Base-by-base conservation (phyloP, 768 basidiomycete genomes). In the Amyloporia xantha region DNA sequence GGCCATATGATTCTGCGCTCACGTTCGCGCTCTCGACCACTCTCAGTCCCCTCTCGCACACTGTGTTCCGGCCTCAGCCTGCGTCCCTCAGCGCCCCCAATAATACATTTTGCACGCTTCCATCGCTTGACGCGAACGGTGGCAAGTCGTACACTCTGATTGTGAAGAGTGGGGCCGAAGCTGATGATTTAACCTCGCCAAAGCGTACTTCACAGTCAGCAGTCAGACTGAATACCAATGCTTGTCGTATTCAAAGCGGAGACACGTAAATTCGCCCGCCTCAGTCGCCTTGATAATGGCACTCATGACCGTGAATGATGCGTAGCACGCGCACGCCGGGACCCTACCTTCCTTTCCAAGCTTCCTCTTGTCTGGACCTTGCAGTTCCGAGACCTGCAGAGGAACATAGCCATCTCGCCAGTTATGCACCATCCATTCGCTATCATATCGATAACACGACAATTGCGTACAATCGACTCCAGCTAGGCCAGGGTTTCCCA, bases 361-460 rank as follows among this genome's bases (percentile, higher is more conserved):
- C 43, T n/a, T 44, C 43, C 43, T 44, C 43, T 44, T 44, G 20
- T 19, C 27, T 12, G 15, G 41, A 19, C 3, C 41, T 42, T 12
- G 19, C 41, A 42, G n/a, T 35, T n/a, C 10, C 23, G 41, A n/a
- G n/a, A n/a, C 23, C 41, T 42, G 41, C 15, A 23, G 13, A 42
- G 20, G 25, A 21, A 42, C 25, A 10, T 24, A 42, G 20, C 41
- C 21, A 15, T 33, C 30, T 33, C 30, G 30, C 15, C 30, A 33
- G 15, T 33, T 33, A 15, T 15, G 9, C 15, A 33, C 30, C 5
- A 19, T 23, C 28, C 27, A 40, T 20, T 9, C 2, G n/a, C 37
- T 13, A 48, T 41, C 38, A 19, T 26, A 48, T 48, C 47, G 47
- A 48, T 48, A 19, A 48, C 25, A 47, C 33, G 23, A 35, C 45